phyloP scores from a whole-genome alignment of 202 grass and related monocot species.

The Musa balbisiana region DNA sequence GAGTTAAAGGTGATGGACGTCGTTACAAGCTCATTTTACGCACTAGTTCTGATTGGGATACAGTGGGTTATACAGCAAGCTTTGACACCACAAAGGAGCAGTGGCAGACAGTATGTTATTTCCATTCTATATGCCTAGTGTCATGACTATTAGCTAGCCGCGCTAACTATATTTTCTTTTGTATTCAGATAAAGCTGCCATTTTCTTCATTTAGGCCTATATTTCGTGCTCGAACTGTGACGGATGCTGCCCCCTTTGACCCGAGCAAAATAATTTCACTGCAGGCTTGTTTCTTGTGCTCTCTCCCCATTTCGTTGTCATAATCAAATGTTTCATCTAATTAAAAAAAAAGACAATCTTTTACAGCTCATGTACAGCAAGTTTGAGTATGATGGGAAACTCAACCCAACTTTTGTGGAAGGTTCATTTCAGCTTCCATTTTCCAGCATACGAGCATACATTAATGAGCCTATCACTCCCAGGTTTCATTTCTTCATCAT shows the following conservation, averaged over 20 bases:
- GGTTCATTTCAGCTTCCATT: slow-evolving; percentile 89
- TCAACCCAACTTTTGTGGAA: slow-evolving; percentile 91
- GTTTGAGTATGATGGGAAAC: slow-evolving; percentile 89
- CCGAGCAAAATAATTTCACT: slow-evolving; percentile 66
- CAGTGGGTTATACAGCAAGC: slow-evolving; percentile 73
- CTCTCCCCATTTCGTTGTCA: not conserved
- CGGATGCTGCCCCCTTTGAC: slow-evolving; percentile 74
- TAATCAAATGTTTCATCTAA: slow-evolving; percentile 1
- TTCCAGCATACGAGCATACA: slow-evolving; percentile 71
- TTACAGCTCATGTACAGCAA: slow-evolving; percentile 98
- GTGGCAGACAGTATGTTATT: slow-evolving; percentile 72
- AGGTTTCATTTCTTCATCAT: slow-evolving; percentile 47
- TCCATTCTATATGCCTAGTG: slow-evolving; percentile 17
- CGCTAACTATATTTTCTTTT: slow-evolving; percentile 24
- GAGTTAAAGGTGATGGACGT: slow-evolving; percentile 74
- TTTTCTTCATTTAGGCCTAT: slow-evolving; percentile 74
- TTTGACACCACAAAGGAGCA: slow-evolving; percentile 73
- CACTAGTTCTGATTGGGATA: slow-evolving; percentile 83
- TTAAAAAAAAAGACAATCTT: slow-evolving; percentile 14
- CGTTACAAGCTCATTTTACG: slow-evolving; percentile 90
- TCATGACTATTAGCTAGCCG: slow-evolving; percentile 13
- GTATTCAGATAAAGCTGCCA: slow-evolving; percentile 57
- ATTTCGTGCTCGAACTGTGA: slow-evolving; percentile 72
- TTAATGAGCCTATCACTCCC: slow-evolving; percentile 75
- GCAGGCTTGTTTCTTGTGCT: slow-evolving; percentile 42